A percentile compares a stretch with the other conserved stretches of the same genome.
These are phyloP conservation scores for Globomyces pollinis-pini DNA, from an alignment of 192 early-diverging fungal genomes.

Conservation along the genomic window DNA sequence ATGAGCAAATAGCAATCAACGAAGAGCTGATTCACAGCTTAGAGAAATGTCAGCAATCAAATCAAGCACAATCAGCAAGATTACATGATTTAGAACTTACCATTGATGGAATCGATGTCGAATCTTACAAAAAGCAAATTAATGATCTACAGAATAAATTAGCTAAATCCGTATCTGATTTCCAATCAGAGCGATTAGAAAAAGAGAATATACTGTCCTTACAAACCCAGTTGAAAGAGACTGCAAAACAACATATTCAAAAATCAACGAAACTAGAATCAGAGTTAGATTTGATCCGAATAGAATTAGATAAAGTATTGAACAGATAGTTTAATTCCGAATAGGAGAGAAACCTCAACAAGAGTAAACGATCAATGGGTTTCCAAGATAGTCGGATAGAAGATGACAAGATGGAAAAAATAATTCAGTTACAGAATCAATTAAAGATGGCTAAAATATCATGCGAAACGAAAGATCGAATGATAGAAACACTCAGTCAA, in stretches of 20 bases:
- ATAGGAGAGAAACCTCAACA: conserved; percentile 22
- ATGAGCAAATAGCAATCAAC: conserved; percentile 39
- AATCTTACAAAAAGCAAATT: conserved; percentile 8
- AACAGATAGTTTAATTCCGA: conserved; percentile 27
- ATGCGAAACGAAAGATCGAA: conserved; percentile 28
- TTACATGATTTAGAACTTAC: conserved; percentile 27
- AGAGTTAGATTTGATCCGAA: conserved; percentile 9
- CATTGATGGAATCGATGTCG: conserved; percentile 21
- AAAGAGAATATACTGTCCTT: conserved; percentile 12
- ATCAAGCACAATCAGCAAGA: neutral
- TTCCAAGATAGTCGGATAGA: conserved; percentile 22
- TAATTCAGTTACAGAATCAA: conserved; percentile 23
- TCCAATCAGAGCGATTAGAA: conserved; percentile 12
- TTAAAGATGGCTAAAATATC: conserved; percentile 31
- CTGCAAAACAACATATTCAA: neutral
- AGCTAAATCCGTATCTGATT: conserved; percentile 16
- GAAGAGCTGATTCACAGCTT: conserved; percentile 12
- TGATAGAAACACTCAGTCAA: conserved; percentile 4
- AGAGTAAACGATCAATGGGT: conserved; percentile 17
- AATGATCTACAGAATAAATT: conserved; percentile 4
- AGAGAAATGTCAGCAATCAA: neutral
- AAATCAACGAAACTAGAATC: conserved; percentile 10
- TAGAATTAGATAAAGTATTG: conserved; percentile 18
- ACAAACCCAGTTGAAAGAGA: neutral
- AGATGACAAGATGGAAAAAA: conserved; percentile 19